phyloP scores from a whole-genome alignment of 805 yeast species.

The Torulaspora indica region DNA sequence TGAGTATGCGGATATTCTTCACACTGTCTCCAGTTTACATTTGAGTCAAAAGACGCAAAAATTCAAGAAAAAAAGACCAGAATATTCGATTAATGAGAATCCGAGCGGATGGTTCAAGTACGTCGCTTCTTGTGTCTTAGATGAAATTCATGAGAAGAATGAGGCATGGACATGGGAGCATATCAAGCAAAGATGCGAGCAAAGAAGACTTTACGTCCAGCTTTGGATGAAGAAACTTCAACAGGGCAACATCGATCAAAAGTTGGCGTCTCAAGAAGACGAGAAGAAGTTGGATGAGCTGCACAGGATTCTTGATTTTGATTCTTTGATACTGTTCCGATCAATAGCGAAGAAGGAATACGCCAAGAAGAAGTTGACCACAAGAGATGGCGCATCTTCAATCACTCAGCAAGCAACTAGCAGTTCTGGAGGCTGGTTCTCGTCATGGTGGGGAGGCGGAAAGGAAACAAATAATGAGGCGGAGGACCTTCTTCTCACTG shows the following conservation, averaged over 20 bases:
- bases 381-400: slow-evolving; percentile 16
- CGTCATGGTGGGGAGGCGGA: slow-evolving; percentile 61
- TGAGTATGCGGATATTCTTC: slow-evolving; percentile 76
- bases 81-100: slow-evolving; percentile 45
- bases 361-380: slow-evolving; percentile 47
- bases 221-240: slow-evolving; percentile 62
- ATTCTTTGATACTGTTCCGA: slow-evolving; percentile 81
- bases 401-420: slow-evolving; percentile 12
- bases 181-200: slow-evolving; percentile 65
- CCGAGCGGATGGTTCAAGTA: slow-evolving; percentile 81
- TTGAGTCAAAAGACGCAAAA: slow-evolving; percentile 72
- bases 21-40: slow-evolving; percentile 77
- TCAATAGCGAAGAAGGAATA: slow-evolving; percentile 67
- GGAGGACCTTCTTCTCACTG: slow-evolving; percentile 55
- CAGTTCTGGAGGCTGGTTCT: slow-evolving; percentile 53
- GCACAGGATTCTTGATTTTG: slow-evolving; percentile 59
- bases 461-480: slow-evolving; percentile 27
- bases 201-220: slow-evolving; percentile 59
- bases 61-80: slow-evolving; percentile 68
- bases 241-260: slow-evolving; percentile 31
- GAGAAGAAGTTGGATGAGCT: slow-evolving; percentile 44
- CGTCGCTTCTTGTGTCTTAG: slow-evolving; percentile 67
- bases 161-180: slow-evolving; percentile 87
- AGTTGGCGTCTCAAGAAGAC: slow-evolving; percentile 37
- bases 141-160: slow-evolving; percentile 77